phyloP scores from a whole-genome alignment of 495 filamentous ascomycete genomes.

The Amphirosellinia nigrospora region DNA sequence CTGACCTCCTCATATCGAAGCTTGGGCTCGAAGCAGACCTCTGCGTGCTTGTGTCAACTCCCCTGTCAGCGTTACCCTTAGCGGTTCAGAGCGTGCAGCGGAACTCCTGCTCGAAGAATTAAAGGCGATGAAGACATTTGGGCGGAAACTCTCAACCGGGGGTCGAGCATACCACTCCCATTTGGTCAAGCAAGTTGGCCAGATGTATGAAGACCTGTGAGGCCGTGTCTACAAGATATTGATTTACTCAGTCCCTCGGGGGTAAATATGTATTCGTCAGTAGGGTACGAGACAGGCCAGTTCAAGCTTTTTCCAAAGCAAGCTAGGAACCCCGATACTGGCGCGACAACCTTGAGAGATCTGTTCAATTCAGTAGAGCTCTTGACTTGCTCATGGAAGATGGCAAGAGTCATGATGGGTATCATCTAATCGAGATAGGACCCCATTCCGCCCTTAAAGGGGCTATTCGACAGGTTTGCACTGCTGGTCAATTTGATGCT shows the following conservation, averaged over 20 bases:
- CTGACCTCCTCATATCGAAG: constrained; percentile 27
- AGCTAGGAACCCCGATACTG: too few species aligned
- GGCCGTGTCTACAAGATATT: too few species aligned
- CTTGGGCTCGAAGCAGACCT: constrained; percentile 8
- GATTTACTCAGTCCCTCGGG: too few species aligned
- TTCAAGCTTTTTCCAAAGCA: too few species aligned
- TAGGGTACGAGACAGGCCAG: too few species aligned
- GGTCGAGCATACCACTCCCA: constrained; percentile 53
- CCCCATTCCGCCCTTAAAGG: constrained; percentile 66
- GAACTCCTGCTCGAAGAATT: too few species aligned
- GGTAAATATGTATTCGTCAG: background rate
- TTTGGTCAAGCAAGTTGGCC: constrained; percentile 44
- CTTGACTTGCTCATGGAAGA: too few species aligned
- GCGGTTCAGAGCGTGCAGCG: background rate
- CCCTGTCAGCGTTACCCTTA: background rate
- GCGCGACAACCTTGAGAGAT: constrained; percentile 56
- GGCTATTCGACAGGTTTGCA: constrained; percentile 57
- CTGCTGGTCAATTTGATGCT: background rate
- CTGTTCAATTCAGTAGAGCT: constrained; percentile 49
- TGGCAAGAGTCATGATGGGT: background rate
- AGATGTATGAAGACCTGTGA: constrained; percentile 35
- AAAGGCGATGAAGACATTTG: too few species aligned
- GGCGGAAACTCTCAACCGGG: constrained; percentile 1
- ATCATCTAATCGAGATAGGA: constrained; percentile 65
- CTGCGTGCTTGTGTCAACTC: constrained; percentile 55